Conservation (phyloP, 1,284 basidiomycete species). For the Austropuccinia psidii region DNA sequence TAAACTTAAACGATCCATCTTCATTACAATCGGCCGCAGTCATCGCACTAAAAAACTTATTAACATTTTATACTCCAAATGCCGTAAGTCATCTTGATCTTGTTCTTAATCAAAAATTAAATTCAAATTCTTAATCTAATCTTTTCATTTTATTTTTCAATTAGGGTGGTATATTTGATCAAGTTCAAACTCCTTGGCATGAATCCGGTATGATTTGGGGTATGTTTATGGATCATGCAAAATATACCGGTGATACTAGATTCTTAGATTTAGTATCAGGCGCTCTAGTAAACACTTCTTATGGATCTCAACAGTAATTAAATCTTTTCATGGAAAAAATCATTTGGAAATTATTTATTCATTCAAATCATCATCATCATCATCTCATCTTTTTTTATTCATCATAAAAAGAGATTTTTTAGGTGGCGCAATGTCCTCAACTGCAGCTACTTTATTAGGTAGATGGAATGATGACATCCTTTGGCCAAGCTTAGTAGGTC, state of each 20-base stretch:
- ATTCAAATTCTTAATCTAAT: background rate
- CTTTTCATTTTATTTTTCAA: background rate
- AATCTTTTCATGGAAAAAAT: background rate
- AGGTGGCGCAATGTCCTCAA: conserved; percentile 28
- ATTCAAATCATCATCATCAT: background rate
- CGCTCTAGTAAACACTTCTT: conserved; percentile 30
- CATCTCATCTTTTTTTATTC: background rate
- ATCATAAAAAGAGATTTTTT: conserved; percentile 9
- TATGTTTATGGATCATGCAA: conserved; percentile 32
- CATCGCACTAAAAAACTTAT: conserved; percentile 17
- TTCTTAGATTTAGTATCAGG: conserved; percentile 33
- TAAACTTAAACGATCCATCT: conserved; percentile 13
- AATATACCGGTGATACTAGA: conserved; percentile 32
- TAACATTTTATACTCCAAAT: conserved; percentile 11
- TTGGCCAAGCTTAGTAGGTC: conserved; percentile 1
- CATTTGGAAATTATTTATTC: background rate
- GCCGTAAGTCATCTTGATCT: background rate
- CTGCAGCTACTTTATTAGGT: conserved; percentile 9
- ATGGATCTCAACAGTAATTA: conserved; percentile 21
- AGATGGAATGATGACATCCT: conserved; percentile 24
- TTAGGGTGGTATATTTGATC: conserved; percentile 11
- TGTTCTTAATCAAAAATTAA: background rate
- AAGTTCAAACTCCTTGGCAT: conserved; percentile 34
- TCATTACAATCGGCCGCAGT: conserved; percentile 6
- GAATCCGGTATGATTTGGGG: conserved; percentile 35